Base-by-base conservation (phyloP, 805 yeast genomes). In the Candida insectalens region DNA sequence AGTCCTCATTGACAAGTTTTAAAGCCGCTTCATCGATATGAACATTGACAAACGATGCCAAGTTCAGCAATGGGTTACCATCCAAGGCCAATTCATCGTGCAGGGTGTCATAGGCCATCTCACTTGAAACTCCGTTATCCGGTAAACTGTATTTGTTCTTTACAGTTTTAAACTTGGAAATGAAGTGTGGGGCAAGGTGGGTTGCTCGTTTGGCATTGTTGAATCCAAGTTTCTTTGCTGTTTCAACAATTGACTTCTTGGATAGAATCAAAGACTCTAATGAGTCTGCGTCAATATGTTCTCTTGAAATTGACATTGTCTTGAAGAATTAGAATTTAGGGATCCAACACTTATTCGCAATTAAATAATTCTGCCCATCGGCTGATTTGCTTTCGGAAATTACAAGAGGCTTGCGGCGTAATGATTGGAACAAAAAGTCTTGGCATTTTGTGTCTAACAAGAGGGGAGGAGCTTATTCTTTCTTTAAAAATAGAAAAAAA, bases 41-140 rank as follows among this genome's bases (percentile, higher is more conserved):
- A 6, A 95, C 87, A 59, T 83, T 83, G 42, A 87, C 96, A 53
- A 87, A 87, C 20, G 89, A 78, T 3, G 96, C 96, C 54, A 87
- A 59, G 54, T 88, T 87, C 53, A 87, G 65, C 15, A 76, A 73
- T 17, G 95, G 92, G 45, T 69, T 75, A 13, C 96, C 96, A 52
- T 87, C 96, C 38, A 88, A 65, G 10, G 76, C 63, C 57, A 88
- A 63, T 43, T 83, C 94, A 49, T 80, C 82, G 43, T 70, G 75
- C 39, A 87, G 64, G 48, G 80, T 58, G 27, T 74, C 65, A 50
- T 75, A 79, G 7, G 84, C 79, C 34, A 65, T 53, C 6, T 62
- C 61, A 3, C 71, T 59, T 7, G 63, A 56, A 33, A 75, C 57
- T 1, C 89, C 83, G 10, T 62, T 45, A 22, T 65, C 54, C 2